A percentile compares a stretch with the other conserved stretches of the same genome.
phyloP scores from a whole-genome alignment of 495 filamentous ascomycete genomes.

The Xylaria palmicola region DNA sequence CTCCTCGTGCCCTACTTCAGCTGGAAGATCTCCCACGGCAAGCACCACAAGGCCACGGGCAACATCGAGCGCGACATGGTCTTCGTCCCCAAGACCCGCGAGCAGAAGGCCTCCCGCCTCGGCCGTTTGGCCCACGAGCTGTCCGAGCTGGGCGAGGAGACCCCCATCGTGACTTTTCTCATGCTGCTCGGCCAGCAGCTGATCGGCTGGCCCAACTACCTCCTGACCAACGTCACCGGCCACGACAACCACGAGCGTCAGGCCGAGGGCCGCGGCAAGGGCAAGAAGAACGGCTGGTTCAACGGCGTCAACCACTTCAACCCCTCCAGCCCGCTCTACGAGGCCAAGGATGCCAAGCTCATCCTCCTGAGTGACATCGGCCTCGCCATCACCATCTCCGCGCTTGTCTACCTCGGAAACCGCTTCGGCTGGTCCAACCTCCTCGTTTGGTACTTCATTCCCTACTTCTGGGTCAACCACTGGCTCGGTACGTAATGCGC shows the following conservation, averaged over 20 bases:
- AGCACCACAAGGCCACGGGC: conserved; percentile 95
- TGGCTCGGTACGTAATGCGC: conserved; percentile 75
- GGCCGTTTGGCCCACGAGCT: conserved; percentile 75
- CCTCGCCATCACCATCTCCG: conserved; percentile 55
- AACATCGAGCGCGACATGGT: conserved; percentile 97
- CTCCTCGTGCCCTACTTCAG: conserved; percentile 87
- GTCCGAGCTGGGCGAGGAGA: conserved; percentile 87
- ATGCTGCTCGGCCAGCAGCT: conserved; percentile 80
- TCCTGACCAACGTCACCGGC: conserved; percentile 84
- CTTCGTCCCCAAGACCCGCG: conserved; percentile 84
- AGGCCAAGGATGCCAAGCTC: conserved; percentile 80
- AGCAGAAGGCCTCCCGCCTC: conserved; percentile 67
- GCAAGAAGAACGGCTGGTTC: conserved; percentile 80
- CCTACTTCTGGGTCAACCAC: conserved; percentile 98
- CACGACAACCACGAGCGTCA: conserved; percentile 88
- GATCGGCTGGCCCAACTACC: conserved; percentile 86
- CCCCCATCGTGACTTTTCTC: conserved; percentile 75
- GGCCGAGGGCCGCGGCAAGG: conserved; percentile 82
- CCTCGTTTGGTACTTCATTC: conserved; percentile 88
- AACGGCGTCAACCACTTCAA: conserved; percentile 93
- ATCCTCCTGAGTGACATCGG: conserved; percentile 84
- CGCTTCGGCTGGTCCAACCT: conserved; percentile 83
- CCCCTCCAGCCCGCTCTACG: conserved; percentile 83
- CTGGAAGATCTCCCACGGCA: conserved; percentile 90
- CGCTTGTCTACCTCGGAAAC: conserved; percentile 59